Base-by-base conservation (phyloP, 2,329 filamentous ascomycete species). In the Colletotrichum somersetense region DNA sequence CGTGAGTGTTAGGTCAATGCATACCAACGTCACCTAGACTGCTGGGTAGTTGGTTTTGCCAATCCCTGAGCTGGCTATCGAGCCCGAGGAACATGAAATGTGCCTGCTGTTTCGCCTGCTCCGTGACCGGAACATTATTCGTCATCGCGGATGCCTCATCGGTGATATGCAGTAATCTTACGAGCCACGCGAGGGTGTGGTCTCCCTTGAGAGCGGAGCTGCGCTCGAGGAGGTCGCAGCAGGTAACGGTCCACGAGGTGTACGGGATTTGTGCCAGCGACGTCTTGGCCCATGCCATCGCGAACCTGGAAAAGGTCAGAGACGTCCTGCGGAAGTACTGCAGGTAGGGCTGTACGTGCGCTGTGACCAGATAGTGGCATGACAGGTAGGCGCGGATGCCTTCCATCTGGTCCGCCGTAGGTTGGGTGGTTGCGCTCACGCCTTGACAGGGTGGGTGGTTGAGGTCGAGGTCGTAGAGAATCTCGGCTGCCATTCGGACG, bases 401-500 rank as follows among this genome's bases (percentile, higher is more conserved):
- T 42, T 84, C 82, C 3, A 88, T 76, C 30, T 82, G 81, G 20
- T 80, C 77, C 2, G 75, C 68, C 23, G 71, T 65, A 2, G 75
- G 78, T 1, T 75, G 68, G 1, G 74, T 71, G 16, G 77, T 33
- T 52, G 76, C 74, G 35, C 30, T 23, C n/a, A 40, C 40, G 46
- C 77, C 76, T 23, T 76, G 68, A n/a, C 77, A 76, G 1, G 77
- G 74, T 42, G 84, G 83, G 30, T 84, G 79, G 33, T 87, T 84
- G 2, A 89, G 77, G 7, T 87, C 86, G 0, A 89, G 80, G 66
- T 89, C 87, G 11, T 79, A 80, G 10, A 86, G 76, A 11, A 89
- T 81, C 67, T 89, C 87, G 20, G 82, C 80, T 0, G 83, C 83
- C 86, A 89, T 89, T 33, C 85, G 82, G 6, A 87, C 75, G 74